These are phyloP conservation scores for Aureobasidium sp. DNA, from an alignment of 2,329 filamentous ascomycete species.

Conservation along the genomic window DNA sequence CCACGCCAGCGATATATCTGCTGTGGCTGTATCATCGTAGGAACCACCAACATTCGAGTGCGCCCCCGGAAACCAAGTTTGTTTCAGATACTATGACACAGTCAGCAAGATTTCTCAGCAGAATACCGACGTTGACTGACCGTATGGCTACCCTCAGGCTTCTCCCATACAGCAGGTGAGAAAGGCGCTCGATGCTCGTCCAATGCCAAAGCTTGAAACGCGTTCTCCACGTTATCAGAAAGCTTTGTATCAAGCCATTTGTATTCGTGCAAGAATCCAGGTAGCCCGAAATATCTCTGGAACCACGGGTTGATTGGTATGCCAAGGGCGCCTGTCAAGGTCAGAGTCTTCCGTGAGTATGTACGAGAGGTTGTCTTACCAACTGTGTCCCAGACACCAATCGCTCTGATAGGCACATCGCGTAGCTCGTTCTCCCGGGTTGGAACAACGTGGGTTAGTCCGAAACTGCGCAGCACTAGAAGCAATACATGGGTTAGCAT, in stretches of 20 bases:
- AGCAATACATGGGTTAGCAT: background rate
- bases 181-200: slow-evolving; percentile 46
- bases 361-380: slow-evolving; percentile 16
- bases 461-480: background rate
- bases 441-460: slow-evolving; percentile 1
- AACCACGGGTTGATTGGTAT: slow-evolving; percentile 27
- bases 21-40: slow-evolving; percentile 24
- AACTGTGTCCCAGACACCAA: slow-evolving; percentile 44
- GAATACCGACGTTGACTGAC: background rate
- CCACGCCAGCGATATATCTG: slow-evolving; percentile 33
- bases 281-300: slow-evolving; percentile 13
- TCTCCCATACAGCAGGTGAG: slow-evolving; percentile 42
- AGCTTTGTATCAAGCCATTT: slow-evolving; percentile 28
- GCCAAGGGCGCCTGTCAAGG: slow-evolving; percentile 20
- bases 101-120: background rate
- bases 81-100: slow-evolving; percentile 31
- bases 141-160: slow-evolving; percentile 20
- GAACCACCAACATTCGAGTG: slow-evolving; percentile 46
- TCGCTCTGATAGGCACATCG: slow-evolving; percentile 31
- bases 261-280: slow-evolving; percentile 24
- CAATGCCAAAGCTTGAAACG: slow-evolving; percentile 47
- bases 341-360: background rate
- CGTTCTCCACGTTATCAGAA: slow-evolving; percentile 38
- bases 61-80: slow-evolving; percentile 48
- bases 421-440: slow-evolving; percentile 17